These are phyloP conservation scores for Adenanthera pavonina DNA, from an alignment of 306 rosid species.

Conservation along the genomic window DNA sequence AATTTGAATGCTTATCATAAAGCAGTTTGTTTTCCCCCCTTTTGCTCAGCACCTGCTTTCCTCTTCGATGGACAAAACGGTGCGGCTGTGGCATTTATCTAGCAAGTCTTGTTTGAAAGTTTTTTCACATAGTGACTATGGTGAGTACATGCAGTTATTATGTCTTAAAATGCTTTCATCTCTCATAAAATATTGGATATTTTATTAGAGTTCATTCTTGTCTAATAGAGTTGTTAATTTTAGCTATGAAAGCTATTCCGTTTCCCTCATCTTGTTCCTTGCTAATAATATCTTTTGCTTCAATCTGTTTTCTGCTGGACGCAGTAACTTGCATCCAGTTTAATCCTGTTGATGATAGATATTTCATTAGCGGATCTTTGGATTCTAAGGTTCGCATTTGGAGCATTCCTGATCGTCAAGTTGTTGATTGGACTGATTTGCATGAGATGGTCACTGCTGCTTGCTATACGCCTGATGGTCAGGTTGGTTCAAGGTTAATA, in stretches of 20 bases:
- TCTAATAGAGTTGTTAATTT: conserved; percentile 29
- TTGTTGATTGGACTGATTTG: conserved; percentile 95
- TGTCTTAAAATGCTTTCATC: conserved; percentile 26
- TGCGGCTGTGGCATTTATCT: conserved; percentile 92
- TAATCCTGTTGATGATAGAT: conserved; percentile 95
- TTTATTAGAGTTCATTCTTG: conserved; percentile 16
- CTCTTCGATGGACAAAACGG: conserved; percentile 99
- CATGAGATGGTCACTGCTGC: conserved; percentile 99
- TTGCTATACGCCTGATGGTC: conserved; percentile 99
- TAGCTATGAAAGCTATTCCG: conserved; percentile 31
- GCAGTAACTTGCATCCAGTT: conserved; percentile 99
- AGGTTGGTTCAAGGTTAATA: conserved; percentile 65
- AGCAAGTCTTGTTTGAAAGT: conserved; percentile 83
- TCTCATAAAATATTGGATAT: conserved; percentile 21
- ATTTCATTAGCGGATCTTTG: conserved; percentile 98
- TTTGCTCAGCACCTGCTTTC: conserved; percentile 88
- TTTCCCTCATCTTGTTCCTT: conserved; percentile 31
- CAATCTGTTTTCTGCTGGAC: conserved; percentile 53
- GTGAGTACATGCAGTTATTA: conserved; percentile 55
- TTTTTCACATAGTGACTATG: conserved; percentile 93
- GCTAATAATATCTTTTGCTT: conserved; percentile 51
- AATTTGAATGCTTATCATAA: conserved; percentile 28
- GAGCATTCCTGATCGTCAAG: conserved; percentile 94
- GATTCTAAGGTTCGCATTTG: conserved; percentile 98
- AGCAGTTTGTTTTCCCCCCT: conserved; percentile 22